Evolutionary conservation across 2,329 filamentous ascomycete species (phyloP), one percentile per base, ranked within the genome.

Genomic region (Colletotrichum neosansevieriae): DNA sequence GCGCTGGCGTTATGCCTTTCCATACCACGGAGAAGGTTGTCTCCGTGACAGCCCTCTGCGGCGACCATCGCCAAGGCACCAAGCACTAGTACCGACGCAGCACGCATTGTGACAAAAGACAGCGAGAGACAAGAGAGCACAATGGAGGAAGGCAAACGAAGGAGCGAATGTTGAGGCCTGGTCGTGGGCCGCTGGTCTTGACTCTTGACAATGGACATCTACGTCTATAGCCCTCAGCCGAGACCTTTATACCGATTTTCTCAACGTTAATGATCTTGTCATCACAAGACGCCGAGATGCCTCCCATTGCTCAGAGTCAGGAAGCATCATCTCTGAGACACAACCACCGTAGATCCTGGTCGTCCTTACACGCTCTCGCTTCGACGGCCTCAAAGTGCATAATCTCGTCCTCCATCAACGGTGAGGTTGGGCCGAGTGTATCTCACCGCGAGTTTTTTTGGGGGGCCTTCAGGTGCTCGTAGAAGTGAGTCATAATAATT

Each of bases 11-110:
- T 66, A 40, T 63, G 59, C 12, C 67, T 67, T 40, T 64, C 60
- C 38, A 71, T 44, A 0, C 45, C 70, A 10, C 70, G 70, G 29
- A 70, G 56, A 15, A 71, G 56, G 51, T 71, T 71, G 11, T 71
- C 70, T 11, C 50, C 54, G 17, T 69, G 67, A 17, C 67, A 69
- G 11, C 57, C 60, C 17, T 68, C 61, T 1, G 65, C 65, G n/a
- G 17, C 42, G 15, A 19, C 54, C 17, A 21, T 7, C 3, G n/a
- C 54, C 10, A 15, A 54, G 3, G 6, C 7, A 4, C 19, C 42
- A 15, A 68, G 15, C 21, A 50, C 7, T 6, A 59, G 21, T 3
- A 49, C 21, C 6, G n/a, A 24, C 1, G 38, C 6, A 10, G n/a
- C 11, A 38, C 17, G 21, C 65, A 68, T 68, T 15, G 6, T 36